Percentiles rank a stretch among this genome's conserved stretches.
These are phyloP conservation scores for Yamadazyma jaroonii DNA, from an alignment of 1,139 yeast genomes.

Conservation along the genomic window DNA sequence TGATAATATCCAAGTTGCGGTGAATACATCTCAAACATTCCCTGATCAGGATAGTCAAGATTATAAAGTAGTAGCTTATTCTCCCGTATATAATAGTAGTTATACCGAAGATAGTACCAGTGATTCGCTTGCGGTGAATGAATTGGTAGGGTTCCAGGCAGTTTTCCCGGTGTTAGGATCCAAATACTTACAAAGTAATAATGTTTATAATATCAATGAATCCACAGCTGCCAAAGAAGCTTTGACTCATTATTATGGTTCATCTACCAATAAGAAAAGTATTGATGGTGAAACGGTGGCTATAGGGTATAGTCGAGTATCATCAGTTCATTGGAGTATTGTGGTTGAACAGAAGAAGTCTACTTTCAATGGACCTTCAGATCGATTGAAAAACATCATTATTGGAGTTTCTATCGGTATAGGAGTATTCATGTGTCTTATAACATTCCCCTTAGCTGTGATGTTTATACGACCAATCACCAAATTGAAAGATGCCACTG, in stretches of 20 bases:
- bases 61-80: conserved; percentile 32
- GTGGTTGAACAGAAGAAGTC: conserved; percentile 63
- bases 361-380: conserved; percentile 62
- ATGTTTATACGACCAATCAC: conserved; percentile 85
- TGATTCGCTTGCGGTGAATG: conserved; percentile 1
- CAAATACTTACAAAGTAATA: conserved; percentile 18
- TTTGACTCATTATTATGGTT: conserved; percentile 41
- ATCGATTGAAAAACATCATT: conserved; percentile 62
- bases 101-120: conserved; percentile 12
- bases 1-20: conserved; percentile 45
- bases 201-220: conserved; percentile 25
- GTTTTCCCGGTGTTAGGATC: conserved; percentile 30
- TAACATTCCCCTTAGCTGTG: conserved; percentile 81
- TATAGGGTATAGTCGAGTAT: conserved; percentile 65
- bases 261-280: conserved; percentile 42
- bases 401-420: conserved; percentile 79
- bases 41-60: conserved; percentile 17
- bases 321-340: conserved; percentile 69
- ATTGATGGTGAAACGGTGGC: conserved; percentile 51
- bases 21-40: conserved; percentile 38
- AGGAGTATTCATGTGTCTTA: conserved; percentile 67
- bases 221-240: conserved; percentile 43
- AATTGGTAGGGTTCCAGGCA: conserved; percentile 32
- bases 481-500: conserved; percentile 80
- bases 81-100: conserved; percentile 25